Base-by-base conservation (phyloP, 495 filamentous ascomycete genomes). In the Aspergillus asperescens region DNA sequence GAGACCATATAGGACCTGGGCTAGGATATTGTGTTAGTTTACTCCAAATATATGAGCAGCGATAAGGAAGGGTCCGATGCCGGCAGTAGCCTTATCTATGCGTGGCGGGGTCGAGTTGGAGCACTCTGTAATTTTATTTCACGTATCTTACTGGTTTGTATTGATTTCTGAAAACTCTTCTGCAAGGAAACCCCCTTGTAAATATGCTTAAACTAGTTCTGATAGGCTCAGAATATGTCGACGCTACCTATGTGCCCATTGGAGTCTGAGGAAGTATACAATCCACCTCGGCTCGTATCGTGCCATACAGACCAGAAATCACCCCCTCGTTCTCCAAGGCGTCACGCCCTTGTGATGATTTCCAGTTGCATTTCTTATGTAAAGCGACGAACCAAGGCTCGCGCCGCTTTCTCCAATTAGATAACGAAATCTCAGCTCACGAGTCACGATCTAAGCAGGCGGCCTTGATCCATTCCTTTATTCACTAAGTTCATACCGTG, bases 21-120 rank as follows among this genome's bases (percentile, higher is more conserved):
- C n/a, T n/a, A n/a, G n/a, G 15, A 34, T 34, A 34, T 3, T 39
- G 1, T 16, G 19, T 39, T 39, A 16, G 7, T 39, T 7, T 18
- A 39, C 37, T 39, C 37, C 18, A 20, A 39, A 12, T 20, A 16
- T 23, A 10, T 31, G n/a, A 7, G 20, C 4, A 20, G 19, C 28
- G 12, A 24, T 42, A 20, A 38, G 51, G 54, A 53, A 52, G 44
- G 9, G 19, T 53, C 69, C 69, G 69, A 70, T 70, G 63, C 67
- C 69, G 67, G 69, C 61, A 55, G 52, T 70, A 72, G 61, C 69
- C 69, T 72, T 68, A 69, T 70, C 69, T 70, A 70, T 47, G 64
- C 67, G 69, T 55, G 25, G 48, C 48, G 54, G 43, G 49, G 54
- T 52, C 27, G 5, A 7, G 19, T 27, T 31, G 9, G 39, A 45